Base-by-base conservation (phyloP, 2,329 filamentous ascomycete genomes). In the Diplodia seriata region DNA sequence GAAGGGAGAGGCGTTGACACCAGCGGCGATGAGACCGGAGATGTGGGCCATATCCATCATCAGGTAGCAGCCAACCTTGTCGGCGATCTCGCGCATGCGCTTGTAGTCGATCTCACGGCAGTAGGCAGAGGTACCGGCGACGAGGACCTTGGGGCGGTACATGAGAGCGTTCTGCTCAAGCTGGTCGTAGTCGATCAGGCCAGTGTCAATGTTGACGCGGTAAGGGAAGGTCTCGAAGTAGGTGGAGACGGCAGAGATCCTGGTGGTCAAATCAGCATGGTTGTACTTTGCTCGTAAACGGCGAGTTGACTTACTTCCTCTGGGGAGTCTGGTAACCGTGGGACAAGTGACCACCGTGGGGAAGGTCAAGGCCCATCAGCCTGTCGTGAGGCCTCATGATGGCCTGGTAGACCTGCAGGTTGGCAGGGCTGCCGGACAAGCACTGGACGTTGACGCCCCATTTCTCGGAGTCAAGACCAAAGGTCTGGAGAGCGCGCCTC, bases 161-260 rank as follows among this genome's bases (percentile, higher is more conserved):
- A 97, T 83, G 75, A 90, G 85, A 61, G 95, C 94, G 70, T 93
- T 86, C 79, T 96, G 89, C 81, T 97, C 94, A 66, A 99, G 87
- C 77, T 91, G 91, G 76, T 92, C 90, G 81, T 99, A 99, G 84
- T 99, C 94, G 76, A 99, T 99, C 73, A 94, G 85, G 69, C 95
- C 95, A 6, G 94, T 98, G 70, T 89, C 85, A 77, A 96, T 91
- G 82, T 97, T 89, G 66, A 98, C 87, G 69, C 93, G 90, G 85
- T 99, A 99, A 5, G 95, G 95, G 71, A 99, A 84, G 43, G 95
- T 99, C 84, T 99, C 95, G 79, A 99, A 99, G 84, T 99, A 99
- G 78, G 97, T 98, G 68, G 94, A 98, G 72, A 99, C 90, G 75
- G 94, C 93, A n/a, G 94, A 98, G 79, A 99, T 98, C 87, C 77